These are phyloP conservation scores for Aspergillus nomiae DNA, from an alignment of 2,329 filamentous ascomycete genomes.

Conservation along the genomic window DNA sequence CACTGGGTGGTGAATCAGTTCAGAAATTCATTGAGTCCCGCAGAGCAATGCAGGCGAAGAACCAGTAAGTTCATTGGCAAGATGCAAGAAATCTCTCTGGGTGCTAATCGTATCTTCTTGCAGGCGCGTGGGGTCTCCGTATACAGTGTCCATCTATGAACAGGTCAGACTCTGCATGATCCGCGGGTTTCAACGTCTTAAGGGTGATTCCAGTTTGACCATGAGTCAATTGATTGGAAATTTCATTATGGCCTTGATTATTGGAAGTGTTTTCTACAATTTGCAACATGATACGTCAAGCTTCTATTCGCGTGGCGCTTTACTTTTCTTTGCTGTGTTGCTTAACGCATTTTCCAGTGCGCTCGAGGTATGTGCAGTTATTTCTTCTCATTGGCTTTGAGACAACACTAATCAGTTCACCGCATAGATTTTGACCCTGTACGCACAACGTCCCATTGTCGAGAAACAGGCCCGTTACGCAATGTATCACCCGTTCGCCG, in stretches of 20 bases:
- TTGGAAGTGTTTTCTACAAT: constrained; percentile 81
- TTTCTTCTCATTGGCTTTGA: not conserved
- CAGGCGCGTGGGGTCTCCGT: constrained; percentile 71
- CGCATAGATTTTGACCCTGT: constrained; percentile 70
- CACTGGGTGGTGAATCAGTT: constrained; percentile 45
- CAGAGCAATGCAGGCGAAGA: constrained; percentile 46
- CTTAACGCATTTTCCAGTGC: constrained; percentile 83
- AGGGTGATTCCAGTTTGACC: constrained; percentile 74
- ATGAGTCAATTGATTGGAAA: constrained; percentile 69
- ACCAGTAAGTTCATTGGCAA: constrained; percentile 27
- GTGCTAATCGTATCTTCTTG: constrained; percentile 3
- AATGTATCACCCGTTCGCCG: constrained; percentile 18
- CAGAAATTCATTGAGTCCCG: constrained; percentile 45
- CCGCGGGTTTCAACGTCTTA: constrained; percentile 76
- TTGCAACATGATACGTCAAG: constrained; percentile 64
- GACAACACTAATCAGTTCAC: constrained; percentile 16
- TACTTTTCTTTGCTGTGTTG: constrained; percentile 85
- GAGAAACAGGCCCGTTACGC: constrained; percentile 20
- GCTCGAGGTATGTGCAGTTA: constrained; percentile 58
- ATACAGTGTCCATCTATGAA: constrained; percentile 74
- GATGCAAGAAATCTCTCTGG: not conserved
- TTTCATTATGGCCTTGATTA: constrained; percentile 73
- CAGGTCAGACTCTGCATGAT: constrained; percentile 79
- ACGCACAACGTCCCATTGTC: constrained; percentile 16
- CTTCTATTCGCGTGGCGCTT: constrained; percentile 76